Evolutionary conservation across 495 filamentous ascomycete species (phyloP).

Genomic region (Daldinia decipiens): DNA sequence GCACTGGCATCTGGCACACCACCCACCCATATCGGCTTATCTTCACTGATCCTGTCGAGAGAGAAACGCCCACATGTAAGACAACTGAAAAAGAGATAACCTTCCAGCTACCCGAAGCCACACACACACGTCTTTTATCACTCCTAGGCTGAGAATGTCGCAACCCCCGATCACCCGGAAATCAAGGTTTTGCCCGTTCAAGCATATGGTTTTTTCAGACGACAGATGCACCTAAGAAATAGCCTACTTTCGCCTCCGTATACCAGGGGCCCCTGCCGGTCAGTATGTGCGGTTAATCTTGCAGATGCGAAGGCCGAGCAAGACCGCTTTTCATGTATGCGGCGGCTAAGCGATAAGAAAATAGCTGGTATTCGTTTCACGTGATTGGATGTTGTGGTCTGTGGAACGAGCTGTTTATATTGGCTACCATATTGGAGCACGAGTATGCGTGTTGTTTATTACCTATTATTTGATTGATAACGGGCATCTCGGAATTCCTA

Average conservation of each 20-base stretch:
- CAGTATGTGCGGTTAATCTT: slow-evolving; percentile 17
- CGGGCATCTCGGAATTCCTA: not conserved
- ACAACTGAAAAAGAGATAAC: slow-evolving; percentile 16
- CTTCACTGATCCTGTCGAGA: slow-evolving; percentile 9
- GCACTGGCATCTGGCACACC: slow-evolving; percentile 15
- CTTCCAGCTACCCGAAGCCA: slow-evolving; percentile 12
- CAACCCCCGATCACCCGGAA: slow-evolving; percentile 1
- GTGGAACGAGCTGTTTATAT: slow-evolving; percentile 3
- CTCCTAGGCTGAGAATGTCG: slow-evolving; percentile 1
- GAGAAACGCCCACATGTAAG: slow-evolving; percentile 18
- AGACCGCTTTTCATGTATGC: slow-evolving; percentile 3
- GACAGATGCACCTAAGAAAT: not conserved
- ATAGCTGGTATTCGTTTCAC: not conserved
- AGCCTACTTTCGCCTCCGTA: not conserved
- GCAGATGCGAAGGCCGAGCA: slow-evolving; percentile 21
- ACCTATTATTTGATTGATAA: slow-evolving; percentile 8
- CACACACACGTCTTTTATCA: slow-evolving; percentile 12
- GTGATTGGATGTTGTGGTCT: slow-evolving; percentile 10
- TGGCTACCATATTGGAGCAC: slow-evolving; percentile 1
- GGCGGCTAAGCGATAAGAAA: slow-evolving; percentile 17
- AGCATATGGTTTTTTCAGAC: not conserved
- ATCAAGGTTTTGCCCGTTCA: slow-evolving; percentile 21
- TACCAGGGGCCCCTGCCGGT: not conserved
- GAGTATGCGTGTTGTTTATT: not conserved
- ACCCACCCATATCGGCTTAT: slow-evolving; percentile 17